A percentile compares a stretch with the other conserved stretches of the same genome.
Evolutionary conservation across 176 grass and related monocot species (phyloP).

Genomic region (Eleusine coracana): DNA sequence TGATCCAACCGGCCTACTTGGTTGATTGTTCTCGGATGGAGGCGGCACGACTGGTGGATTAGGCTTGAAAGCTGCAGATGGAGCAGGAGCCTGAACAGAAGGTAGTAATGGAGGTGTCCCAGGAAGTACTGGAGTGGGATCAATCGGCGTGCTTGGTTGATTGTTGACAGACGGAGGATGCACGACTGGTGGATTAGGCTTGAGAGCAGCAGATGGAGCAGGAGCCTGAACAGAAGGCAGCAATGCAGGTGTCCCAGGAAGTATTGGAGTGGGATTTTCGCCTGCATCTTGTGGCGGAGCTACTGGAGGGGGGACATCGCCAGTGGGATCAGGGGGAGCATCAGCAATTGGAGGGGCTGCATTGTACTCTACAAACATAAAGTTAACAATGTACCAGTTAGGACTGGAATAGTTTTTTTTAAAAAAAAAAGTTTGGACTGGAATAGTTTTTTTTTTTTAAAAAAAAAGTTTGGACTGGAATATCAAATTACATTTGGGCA

Average conservation of each 20-base stretch:
- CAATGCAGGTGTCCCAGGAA: constrained; percentile 58
- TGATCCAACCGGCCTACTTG: constrained; percentile 57
- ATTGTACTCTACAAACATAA: constrained; percentile 30
- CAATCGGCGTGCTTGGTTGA: constrained; percentile 38
- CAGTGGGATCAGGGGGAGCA: constrained; percentile 34
- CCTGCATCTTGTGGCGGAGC: constrained; percentile 38
- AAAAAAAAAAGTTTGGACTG: too few species aligned
- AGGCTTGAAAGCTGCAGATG: constrained; percentile 38
- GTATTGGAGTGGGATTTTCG: constrained; percentile 39
- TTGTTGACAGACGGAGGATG: constrained; percentile 44
- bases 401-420: background rate
- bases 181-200: constrained; percentile 41
- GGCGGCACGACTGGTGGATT: constrained; percentile 41
- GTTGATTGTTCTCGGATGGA: constrained; percentile 48
- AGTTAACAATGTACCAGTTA: background rate
- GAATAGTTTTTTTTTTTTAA: too few species aligned
- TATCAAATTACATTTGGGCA: background rate
- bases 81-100: constrained; percentile 61
- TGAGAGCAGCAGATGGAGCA: constrained; percentile 42
- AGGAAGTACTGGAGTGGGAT: constrained; percentile 49
- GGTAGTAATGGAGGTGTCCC: constrained; percentile 53
- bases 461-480: constrained; percentile 13
- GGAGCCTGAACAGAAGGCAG: constrained; percentile 56
- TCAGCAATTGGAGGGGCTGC: constrained; percentile 38
- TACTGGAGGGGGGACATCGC: constrained; percentile 16